phyloP scores from a whole-genome alignment of 768 basidiomycete genomes.

The Glaciozyma martinii region DNA sequence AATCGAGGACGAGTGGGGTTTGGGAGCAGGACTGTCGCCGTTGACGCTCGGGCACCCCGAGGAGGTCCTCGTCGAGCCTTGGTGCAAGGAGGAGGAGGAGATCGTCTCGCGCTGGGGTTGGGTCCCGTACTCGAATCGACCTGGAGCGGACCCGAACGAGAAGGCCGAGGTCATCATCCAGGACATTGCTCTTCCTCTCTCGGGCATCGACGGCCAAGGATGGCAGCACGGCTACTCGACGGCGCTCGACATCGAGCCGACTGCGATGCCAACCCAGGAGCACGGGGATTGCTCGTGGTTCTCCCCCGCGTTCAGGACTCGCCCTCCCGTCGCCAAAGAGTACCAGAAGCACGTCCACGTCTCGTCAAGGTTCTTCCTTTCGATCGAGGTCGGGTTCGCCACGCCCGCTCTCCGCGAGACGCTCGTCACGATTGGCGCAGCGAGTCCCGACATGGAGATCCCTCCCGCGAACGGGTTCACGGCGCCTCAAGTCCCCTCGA shows the following conservation, averaged over 20 bases:
- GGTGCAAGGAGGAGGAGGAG: slow-evolving; percentile 35
- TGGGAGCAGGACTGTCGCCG: slow-evolving; percentile 20
- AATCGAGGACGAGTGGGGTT: slow-evolving; percentile 34
- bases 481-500: slow-evolving; percentile 11
- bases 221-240: slow-evolving; percentile 35
- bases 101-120: slow-evolving; percentile 35
- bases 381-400: slow-evolving; percentile 35
- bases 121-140: slow-evolving; percentile 31
- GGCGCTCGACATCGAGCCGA: slow-evolving; percentile 33
- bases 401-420: slow-evolving; percentile 24
- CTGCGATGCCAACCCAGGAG: slow-evolving; percentile 19
- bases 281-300: slow-evolving; percentile 36
- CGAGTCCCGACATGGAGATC: slow-evolving; percentile 29
- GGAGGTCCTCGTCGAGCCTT: slow-evolving; percentile 33
- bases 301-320: slow-evolving; percentile 31
- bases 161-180: slow-evolving; percentile 34
- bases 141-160: slow-evolving; percentile 30
- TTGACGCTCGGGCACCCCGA: slow-evolving; percentile 30
- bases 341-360: slow-evolving; percentile 33
- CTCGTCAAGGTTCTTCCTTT: slow-evolving; percentile 34
- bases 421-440: slow-evolving; percentile 12
- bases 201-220: slow-evolving; percentile 19
- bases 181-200: slow-evolving; percentile 31
- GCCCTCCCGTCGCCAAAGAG: slow-evolving; percentile 27
- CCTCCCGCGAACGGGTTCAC: slow-evolving; percentile 33